Conservation (phyloP, 441 rosid genomes). For the Geranium incanum region DNA sequence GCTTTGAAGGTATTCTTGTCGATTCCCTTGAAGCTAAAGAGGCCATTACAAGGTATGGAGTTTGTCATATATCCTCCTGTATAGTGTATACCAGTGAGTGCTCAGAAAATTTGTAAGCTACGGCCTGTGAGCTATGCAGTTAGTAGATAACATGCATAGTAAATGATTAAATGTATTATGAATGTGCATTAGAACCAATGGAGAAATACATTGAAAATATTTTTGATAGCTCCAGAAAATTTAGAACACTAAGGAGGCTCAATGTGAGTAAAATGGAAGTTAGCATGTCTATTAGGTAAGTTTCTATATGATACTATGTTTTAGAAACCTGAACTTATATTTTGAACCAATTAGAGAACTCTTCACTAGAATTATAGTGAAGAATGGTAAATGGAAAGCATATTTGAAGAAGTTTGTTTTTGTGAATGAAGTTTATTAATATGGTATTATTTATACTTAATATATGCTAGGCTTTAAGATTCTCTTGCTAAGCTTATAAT, state of each 20-base stretch:
- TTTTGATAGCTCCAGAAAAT: not conserved
- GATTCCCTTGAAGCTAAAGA: constrained; percentile 81
- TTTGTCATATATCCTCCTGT: constrained; percentile 1
- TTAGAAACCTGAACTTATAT: not conserved
- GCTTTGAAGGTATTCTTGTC: constrained; percentile 82
- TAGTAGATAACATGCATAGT: not conserved
- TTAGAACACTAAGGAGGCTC: not conserved
- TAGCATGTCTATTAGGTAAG: not conserved
- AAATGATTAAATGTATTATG: not conserved
- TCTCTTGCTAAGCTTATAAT: not conserved
- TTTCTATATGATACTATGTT: not conserved
- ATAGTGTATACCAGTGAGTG: not conserved
- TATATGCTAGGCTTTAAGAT: not conserved
- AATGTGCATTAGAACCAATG: not conserved
- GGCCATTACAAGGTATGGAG: constrained; percentile 60
- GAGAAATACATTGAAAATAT: not conserved
- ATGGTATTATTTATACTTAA: not conserved
- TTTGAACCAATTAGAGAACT: not conserved
- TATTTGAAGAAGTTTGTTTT: not conserved
- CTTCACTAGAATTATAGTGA: not conserved
- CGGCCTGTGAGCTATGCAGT: not conserved
- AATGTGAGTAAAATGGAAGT: not conserved
- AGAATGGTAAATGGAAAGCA: not conserved
- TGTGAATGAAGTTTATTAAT: not conserved
- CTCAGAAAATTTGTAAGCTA: not conserved